A percentile compares a stretch with the other conserved stretches of the same genome.
phyloP scores from a whole-genome alignment of 768 basidiomycete genomes.

The Serendipita sp. region DNA sequence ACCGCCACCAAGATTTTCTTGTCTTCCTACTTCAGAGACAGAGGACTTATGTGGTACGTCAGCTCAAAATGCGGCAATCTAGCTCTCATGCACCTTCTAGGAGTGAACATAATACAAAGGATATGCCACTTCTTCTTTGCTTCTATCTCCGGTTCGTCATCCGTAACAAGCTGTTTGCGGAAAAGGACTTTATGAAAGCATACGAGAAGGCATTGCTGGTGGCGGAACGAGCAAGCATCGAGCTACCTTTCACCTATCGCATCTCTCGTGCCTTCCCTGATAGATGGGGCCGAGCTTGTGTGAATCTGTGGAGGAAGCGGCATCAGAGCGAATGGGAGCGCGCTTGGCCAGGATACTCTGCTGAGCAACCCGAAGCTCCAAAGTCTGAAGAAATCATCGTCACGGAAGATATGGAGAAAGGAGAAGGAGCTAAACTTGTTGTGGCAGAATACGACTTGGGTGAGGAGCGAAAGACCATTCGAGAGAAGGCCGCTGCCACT shows the following conservation, averaged over 20 bases:
- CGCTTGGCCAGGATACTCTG: not conserved
- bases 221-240: slow-evolving; percentile 28
- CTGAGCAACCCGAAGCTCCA: not conserved
- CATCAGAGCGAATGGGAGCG: not conserved
- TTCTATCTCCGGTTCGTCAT: slow-evolving; percentile 52
- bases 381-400: not conserved
- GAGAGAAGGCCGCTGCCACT: not conserved
- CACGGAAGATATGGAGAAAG: not conserved
- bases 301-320: slow-evolving; percentile 28
- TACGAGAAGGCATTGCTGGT: slow-evolving; percentile 33
- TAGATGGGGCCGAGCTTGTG: slow-evolving; percentile 33
- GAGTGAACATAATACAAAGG: slow-evolving; percentile 32
- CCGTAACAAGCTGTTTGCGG: slow-evolving; percentile 37
- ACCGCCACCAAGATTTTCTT: slow-evolving; percentile 44
- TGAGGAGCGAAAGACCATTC: not conserved
- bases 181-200: slow-evolving; percentile 29
- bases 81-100: slow-evolving; percentile 18
- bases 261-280: slow-evolving; percentile 35
- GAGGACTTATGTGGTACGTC: slow-evolving; percentile 54
- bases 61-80: not conserved
- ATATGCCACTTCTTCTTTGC: slow-evolving; percentile 36
- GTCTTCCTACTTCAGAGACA: slow-evolving; percentile 49
- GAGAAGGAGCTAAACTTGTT: not conserved
- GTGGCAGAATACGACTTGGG: not conserved
- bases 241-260: slow-evolving; percentile 35